phyloP scores from a whole-genome alignment of 306 rosid species.

The Medicago arabica region DNA sequence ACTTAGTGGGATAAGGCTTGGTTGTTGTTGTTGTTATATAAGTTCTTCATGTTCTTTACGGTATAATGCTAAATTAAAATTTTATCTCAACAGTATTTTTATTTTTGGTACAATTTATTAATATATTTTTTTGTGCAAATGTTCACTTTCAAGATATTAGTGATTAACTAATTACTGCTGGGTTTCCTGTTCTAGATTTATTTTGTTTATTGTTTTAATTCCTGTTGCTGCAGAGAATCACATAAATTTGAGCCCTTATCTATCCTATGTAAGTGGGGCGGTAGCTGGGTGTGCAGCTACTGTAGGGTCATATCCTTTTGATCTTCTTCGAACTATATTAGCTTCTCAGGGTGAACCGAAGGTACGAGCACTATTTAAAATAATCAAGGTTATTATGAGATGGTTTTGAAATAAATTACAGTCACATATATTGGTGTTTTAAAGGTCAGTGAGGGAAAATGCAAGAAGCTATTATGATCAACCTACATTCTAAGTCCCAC shows the following conservation, averaged over 20 bases:
- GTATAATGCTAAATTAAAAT: constrained; percentile 22
- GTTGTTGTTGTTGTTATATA: not conserved
- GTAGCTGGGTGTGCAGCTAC: constrained; percentile 96
- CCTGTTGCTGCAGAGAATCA: constrained; percentile 81
- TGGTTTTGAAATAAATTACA: constrained; percentile 21
- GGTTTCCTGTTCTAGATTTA: constrained; percentile 28
- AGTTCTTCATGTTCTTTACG: constrained; percentile 7
- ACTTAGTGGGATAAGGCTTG: too few species aligned
- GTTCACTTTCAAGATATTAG: constrained; percentile 13
- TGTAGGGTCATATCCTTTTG: constrained; percentile 96
- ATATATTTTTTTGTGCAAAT: constrained; percentile 21
- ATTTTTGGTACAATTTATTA: not conserved
- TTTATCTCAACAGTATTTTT: constrained; percentile 8
- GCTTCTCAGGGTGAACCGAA: constrained; percentile 99
- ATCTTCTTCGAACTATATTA: constrained; percentile 93
- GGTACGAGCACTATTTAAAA: constrained; percentile 54
- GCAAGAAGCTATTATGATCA: not conserved
- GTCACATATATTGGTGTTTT: constrained; percentile 8
- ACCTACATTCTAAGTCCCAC: not conserved
- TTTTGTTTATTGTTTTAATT: constrained; percentile 36
- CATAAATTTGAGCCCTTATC: constrained; percentile 77
- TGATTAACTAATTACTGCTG: not conserved
- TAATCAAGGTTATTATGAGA: not conserved
- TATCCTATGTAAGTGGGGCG: constrained; percentile 91
- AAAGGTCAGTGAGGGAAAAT: constrained; percentile 8